Conservation (phyloP, 129 eudicot genomes). For the Centella asiatica region DNA sequence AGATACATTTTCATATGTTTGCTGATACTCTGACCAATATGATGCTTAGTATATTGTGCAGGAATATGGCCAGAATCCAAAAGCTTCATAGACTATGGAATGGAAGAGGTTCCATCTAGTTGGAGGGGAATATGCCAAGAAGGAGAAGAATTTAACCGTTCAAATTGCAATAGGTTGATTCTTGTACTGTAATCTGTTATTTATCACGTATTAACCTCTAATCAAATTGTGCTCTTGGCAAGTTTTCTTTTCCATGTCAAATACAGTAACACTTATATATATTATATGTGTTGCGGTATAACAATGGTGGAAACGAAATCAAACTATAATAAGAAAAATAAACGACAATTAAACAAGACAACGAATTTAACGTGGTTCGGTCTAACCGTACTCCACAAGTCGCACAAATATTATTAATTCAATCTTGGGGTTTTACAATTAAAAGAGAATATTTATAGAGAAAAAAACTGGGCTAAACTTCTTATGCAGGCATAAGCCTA, state of each 20-base stretch:
- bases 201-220: neutral
- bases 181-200: neutral
- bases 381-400: too few relatives aligned
- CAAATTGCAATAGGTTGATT: conserved; percentile 37
- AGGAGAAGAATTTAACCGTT: conserved; percentile 29
- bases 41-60: conserved; percentile 6
- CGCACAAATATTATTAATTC: too few relatives aligned
- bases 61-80: conserved; percentile 58
- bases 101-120: conserved; percentile 28
- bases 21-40: neutral
- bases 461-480: too few relatives aligned
- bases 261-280: too few relatives aligned
- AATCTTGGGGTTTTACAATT: too few relatives aligned
- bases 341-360: too few relatives aligned
- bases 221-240: neutral
- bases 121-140: conserved; percentile 50
- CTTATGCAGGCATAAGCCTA: too few relatives aligned
- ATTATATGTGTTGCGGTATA: too few relatives aligned
- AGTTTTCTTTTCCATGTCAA: neutral
- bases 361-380: too few relatives aligned
- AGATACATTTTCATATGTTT: neutral
- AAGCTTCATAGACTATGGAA: conserved; percentile 34
- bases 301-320: too few relatives aligned
- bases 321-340: too few relatives aligned
- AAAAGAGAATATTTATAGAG: too few relatives aligned